A percentile compares a stretch with the other conserved stretches of the same genome.
Conservation (phyloP, 495 filamentous ascomycete genomes). For the Hapsidospora chrysogenum region DNA sequence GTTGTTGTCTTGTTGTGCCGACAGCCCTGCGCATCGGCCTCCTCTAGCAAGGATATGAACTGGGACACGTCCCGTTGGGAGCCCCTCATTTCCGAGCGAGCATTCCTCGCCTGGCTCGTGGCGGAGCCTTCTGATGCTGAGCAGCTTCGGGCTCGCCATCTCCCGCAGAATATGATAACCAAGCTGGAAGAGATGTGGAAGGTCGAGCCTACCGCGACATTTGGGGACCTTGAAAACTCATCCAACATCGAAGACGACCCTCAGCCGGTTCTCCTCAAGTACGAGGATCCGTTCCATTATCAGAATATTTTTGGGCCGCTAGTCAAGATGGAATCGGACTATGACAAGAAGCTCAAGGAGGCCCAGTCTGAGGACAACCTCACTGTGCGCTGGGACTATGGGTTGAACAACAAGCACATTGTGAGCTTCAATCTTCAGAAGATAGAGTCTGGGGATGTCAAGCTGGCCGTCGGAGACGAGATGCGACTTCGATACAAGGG, state of each 20-base stretch:
- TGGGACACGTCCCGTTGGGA: constrained; percentile 99
- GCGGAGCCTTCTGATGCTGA: constrained; percentile 80
- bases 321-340: constrained; percentile 99
- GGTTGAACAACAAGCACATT: constrained; percentile 93
- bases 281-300: constrained; percentile 96
- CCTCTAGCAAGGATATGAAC: constrained; percentile 99
- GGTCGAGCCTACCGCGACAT: constrained; percentile 62
- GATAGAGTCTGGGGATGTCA: constrained; percentile 94
- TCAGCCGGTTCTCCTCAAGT: constrained; percentile 79
- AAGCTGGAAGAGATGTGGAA: constrained; percentile 99
- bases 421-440: constrained; percentile 95
- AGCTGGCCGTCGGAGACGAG: constrained; percentile 93
- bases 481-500: constrained; percentile 96
- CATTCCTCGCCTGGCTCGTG: constrained; percentile 91
- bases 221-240: constrained; percentile 85
- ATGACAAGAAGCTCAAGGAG: constrained; percentile 97
- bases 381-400: constrained; percentile 88
- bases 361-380: constrained; percentile 91
- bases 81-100: constrained; percentile 90
- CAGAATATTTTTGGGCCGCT: constrained; percentile 97
- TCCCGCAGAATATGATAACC: constrained; percentile 89
- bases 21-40: constrained; percentile 86
- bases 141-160: constrained; percentile 83
- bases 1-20: constrained; percentile 95
- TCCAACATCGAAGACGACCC: constrained; percentile 91